Evolutionary conservation across 345 rosid genomes (phyloP).

Genomic region (Lumnitzera littorea): DNA sequence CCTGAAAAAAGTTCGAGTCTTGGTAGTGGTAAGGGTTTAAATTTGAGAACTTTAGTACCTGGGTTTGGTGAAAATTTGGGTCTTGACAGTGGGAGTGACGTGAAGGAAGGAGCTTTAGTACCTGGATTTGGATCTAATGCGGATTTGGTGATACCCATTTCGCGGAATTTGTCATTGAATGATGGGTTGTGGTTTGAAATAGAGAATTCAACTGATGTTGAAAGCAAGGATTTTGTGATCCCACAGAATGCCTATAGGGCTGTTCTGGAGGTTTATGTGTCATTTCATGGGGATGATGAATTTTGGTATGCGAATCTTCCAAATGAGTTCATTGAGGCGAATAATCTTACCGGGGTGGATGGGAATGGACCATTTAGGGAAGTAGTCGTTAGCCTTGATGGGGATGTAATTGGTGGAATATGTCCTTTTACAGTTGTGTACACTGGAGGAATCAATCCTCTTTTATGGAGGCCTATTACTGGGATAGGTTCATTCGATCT

Average conservation of each 20-base stretch:
- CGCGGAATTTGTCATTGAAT: conserved; percentile 48
- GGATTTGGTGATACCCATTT: conserved; percentile 72
- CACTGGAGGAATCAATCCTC: conserved; percentile 82
- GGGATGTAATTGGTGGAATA: conserved; percentile 51
- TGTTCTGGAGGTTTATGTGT: conserved; percentile 80
- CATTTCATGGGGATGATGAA: conserved; percentile 91
- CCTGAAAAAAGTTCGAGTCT: conserved; percentile 7
- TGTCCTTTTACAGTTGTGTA: conserved; percentile 91
- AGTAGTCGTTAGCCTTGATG: conserved; percentile 69
- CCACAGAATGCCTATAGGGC: conserved; percentile 84
- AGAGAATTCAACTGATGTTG: conserved; percentile 31
- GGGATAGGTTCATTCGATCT: conserved; percentile 78
- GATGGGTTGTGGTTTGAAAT: conserved; percentile 92
- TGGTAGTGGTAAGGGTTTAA: background rate
- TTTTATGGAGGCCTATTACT: conserved; percentile 77
- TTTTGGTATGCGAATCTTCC: conserved; percentile 74
- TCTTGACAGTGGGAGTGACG: too few relatives aligned
- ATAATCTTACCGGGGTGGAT: conserved; percentile 31
- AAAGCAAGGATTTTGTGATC: conserved; percentile 42
- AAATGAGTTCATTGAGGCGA: conserved; percentile 56
- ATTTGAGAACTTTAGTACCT: background rate
- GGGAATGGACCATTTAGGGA: conserved; percentile 97
- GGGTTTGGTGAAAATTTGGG: conserved; percentile 8
- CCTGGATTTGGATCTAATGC: conserved; percentile 40
- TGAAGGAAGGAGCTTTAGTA: background rate